These are phyloP conservation scores for Sanghuangporus sanghuang DNA, from an alignment of 1,284 basidiomycete species.

Conservation along the genomic window DNA sequence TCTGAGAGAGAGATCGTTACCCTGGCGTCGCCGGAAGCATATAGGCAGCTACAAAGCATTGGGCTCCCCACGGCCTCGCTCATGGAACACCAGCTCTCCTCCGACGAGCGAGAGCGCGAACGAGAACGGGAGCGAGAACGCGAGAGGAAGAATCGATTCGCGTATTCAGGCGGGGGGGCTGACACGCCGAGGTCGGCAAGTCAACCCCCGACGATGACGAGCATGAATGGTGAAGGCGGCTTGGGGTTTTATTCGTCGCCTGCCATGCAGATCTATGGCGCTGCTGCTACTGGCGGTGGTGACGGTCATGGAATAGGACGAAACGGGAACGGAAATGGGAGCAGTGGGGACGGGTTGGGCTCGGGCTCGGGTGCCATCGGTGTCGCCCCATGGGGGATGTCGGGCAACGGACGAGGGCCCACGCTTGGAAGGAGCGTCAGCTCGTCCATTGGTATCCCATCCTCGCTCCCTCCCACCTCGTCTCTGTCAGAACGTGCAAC, in stretches of 20 bases:
- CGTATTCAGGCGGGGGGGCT: slow-evolving; percentile 29
- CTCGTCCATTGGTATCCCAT: slow-evolving; percentile 16
- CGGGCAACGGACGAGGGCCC: slow-evolving; percentile 1
- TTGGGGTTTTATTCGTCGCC: slow-evolving; percentile 44
- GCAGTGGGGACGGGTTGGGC: neutral
- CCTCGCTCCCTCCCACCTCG: slow-evolving; percentile 38
- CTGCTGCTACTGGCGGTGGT: neutral
- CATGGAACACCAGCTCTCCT: slow-evolving; percentile 14
- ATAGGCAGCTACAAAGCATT: slow-evolving; percentile 17
- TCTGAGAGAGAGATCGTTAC: neutral
- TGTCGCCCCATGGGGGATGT: slow-evolving; percentile 33
- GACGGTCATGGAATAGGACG: neutral
- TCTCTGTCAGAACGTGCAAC: slow-evolving; percentile 47
- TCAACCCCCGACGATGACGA: slow-evolving; percentile 53
- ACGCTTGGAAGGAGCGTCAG: slow-evolving; percentile 6
- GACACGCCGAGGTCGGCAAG: slow-evolving; percentile 52
- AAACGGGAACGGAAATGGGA: slow-evolving; percentile 1
- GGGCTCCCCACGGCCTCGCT: slow-evolving; percentile 13
- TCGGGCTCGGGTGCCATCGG: slow-evolving; percentile 34
- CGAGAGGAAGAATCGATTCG: slow-evolving; percentile 50
- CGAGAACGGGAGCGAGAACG: neutral
- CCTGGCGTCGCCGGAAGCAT: slow-evolving; percentile 17
- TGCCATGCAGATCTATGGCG: slow-evolving; percentile 35
- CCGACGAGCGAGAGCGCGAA: slow-evolving; percentile 22
- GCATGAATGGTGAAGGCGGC: slow-evolving; percentile 32